phyloP scores from a whole-genome alignment of 2,329 filamentous ascomycete species.

The Zymoseptoria ardabiliae region DNA sequence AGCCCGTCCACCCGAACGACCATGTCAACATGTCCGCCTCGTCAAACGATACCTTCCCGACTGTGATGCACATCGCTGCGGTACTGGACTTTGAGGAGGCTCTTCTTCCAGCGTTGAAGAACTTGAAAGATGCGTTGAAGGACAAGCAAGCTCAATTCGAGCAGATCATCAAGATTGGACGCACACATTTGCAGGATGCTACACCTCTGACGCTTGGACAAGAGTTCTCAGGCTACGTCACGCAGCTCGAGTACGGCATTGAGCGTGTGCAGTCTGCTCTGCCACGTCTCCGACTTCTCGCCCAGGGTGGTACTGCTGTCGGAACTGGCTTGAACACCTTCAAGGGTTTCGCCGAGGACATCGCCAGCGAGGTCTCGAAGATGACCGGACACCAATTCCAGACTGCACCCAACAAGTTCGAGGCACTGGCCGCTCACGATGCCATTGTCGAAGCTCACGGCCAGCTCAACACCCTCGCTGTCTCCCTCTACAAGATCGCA shows the following conservation, averaged over 20 bases:
- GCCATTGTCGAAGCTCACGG: slow-evolving; percentile 91
- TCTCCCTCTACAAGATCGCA: slow-evolving; percentile 92
- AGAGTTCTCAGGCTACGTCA: slow-evolving; percentile 96
- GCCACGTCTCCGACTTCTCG: slow-evolving; percentile 76
- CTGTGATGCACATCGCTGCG: slow-evolving; percentile 98
- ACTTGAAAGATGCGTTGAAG: slow-evolving; percentile 75
- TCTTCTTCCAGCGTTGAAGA: slow-evolving; percentile 74
- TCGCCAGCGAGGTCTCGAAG: slow-evolving; percentile 83
- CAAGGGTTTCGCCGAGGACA: slow-evolving; percentile 87
- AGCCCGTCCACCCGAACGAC: slow-evolving; percentile 98
- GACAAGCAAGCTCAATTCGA: slow-evolving; percentile 84
- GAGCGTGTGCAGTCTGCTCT: slow-evolving; percentile 76
- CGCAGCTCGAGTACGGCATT: slow-evolving; percentile 86
- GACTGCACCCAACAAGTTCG: slow-evolving; percentile 98
- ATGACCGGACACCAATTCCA: slow-evolving; percentile 91
- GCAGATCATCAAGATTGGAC: slow-evolving; percentile 97
- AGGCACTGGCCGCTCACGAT: slow-evolving; percentile 91
- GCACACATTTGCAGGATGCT: slow-evolving; percentile 94
- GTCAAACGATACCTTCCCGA: slow-evolving; percentile 98
- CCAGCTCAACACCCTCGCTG: slow-evolving; percentile 84
- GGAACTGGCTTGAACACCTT: slow-evolving; percentile 98
- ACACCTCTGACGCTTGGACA: slow-evolving; percentile 92
- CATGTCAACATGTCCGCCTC: slow-evolving; percentile 99
- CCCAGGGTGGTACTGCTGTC: slow-evolving; percentile 93
- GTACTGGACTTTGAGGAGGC: slow-evolving; percentile 85